These are phyloP conservation scores for Ophiostoma pallidulum DNA, from an alignment of 2,329 filamentous ascomycete genomes.

Conservation along the genomic window DNA sequence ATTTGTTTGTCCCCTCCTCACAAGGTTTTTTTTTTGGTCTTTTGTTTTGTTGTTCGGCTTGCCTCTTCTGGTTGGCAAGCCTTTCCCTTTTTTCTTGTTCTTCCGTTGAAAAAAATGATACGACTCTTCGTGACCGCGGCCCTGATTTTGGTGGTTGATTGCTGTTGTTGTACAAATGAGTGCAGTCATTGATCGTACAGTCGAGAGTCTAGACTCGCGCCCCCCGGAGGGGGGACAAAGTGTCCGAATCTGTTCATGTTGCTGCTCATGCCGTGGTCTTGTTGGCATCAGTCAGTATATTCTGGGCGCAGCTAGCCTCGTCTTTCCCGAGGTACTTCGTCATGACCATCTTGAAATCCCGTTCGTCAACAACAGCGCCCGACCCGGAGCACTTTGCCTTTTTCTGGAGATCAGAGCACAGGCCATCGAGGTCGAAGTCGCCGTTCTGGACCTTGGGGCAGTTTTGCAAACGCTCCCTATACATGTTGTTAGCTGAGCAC, in stretches of 20 bases:
- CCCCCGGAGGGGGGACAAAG: too few relatives aligned
- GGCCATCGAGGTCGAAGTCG: slow-evolving; percentile 84
- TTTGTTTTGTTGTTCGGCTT: too few relatives aligned
- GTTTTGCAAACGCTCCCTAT: slow-evolving; percentile 79
- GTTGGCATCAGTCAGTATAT: neutral
- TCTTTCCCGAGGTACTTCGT: slow-evolving; percentile 48
- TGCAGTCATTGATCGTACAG: too few relatives aligned
- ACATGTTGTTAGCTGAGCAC: slow-evolving; percentile 35
- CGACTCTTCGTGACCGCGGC: too few relatives aligned
- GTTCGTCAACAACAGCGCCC: slow-evolving; percentile 80
- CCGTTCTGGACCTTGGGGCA: slow-evolving; percentile 83
- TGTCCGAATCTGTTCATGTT: neutral
- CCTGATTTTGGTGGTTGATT: too few relatives aligned
- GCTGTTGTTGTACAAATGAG: too few relatives aligned
- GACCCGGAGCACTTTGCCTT: slow-evolving; percentile 93
- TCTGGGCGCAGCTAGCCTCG: slow-evolving; percentile 1
- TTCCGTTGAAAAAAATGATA: too few relatives aligned
- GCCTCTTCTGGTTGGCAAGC: too few relatives aligned
- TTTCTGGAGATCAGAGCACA: slow-evolving; percentile 86
- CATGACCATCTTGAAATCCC: slow-evolving; percentile 76
- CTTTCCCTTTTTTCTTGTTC: too few relatives aligned
- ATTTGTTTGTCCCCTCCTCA: too few relatives aligned
- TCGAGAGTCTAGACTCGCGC: too few relatives aligned
- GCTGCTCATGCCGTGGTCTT: neutral
- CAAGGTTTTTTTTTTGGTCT: neutral